phyloP scores from a whole-genome alignment of 2,329 filamentous ascomycete genomes.

The Pseudomassariella vexata region DNA sequence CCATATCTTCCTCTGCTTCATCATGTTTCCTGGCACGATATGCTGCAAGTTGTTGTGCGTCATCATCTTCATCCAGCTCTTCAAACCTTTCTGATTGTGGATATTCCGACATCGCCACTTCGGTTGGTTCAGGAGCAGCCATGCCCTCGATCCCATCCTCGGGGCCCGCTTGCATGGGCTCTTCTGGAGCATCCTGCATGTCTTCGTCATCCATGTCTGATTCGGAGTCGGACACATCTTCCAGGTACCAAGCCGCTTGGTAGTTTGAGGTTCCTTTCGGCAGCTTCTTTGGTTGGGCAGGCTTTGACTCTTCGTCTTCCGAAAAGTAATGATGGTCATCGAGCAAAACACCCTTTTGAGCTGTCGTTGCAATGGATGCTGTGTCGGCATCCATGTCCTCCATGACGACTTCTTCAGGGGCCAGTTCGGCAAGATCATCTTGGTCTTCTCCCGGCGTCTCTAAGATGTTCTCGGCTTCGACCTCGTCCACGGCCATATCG shows the following conservation, averaged over 20 bases:
- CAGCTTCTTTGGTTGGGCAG: slow-evolving; percentile 63
- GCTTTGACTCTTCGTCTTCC: slow-evolving; percentile 66
- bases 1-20: slow-evolving; percentile 82
- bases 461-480: slow-evolving; percentile 49
- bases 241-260: slow-evolving; percentile 88
- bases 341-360: slow-evolving; percentile 80
- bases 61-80: slow-evolving; percentile 76
- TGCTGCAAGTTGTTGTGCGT: slow-evolving; percentile 69
- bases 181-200: slow-evolving; percentile 38
- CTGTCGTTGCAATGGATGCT: slow-evolving; percentile 39
- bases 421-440: slow-evolving; percentile 77
- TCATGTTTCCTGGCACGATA: slow-evolving; percentile 73
- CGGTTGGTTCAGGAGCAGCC: slow-evolving; percentile 62
- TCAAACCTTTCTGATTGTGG: slow-evolving; percentile 90
- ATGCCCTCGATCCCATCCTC: slow-evolving; percentile 79
- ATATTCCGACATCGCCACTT: slow-evolving; percentile 80
- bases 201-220: slow-evolving; percentile 61
- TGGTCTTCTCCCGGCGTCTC: slow-evolving; percentile 71
- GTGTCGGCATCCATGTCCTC: slow-evolving; percentile 38
- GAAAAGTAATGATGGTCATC: slow-evolving; percentile 99
- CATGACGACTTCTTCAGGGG: slow-evolving; percentile 82
- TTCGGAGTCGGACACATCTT: slow-evolving; percentile 75
- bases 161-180: slow-evolving; percentile 47
- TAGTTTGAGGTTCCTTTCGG: slow-evolving; percentile 91
- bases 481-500: slow-evolving; percentile 62